phyloP scores from a whole-genome alignment of 2,329 filamentous ascomycete genomes.

The Leptographium procerum region DNA sequence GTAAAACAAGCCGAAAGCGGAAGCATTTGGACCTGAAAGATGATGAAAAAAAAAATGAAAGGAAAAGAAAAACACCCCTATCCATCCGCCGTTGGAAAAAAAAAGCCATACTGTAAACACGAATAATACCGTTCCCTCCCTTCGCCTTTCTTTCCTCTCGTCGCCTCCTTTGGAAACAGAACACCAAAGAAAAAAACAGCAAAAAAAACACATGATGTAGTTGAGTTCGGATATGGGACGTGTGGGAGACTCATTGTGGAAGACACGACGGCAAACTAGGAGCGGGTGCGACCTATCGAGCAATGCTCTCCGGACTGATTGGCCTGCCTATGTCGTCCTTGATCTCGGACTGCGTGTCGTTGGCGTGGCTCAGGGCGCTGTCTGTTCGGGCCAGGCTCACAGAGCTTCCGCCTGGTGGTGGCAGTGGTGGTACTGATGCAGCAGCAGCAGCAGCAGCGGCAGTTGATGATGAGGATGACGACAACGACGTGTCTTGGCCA shows the following conservation, averaged over 20 bases:
- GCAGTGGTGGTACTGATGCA: neutral
- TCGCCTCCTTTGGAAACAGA: neutral
- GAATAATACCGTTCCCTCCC: neutral
- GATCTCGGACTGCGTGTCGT: conserved; percentile 48
- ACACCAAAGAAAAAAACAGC: too few relatives aligned
- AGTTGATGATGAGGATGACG: neutral
- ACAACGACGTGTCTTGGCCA: neutral
- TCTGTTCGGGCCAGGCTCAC: conserved; percentile 16
- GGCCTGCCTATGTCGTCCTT: conserved; percentile 61
- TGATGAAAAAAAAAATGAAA: neutral
- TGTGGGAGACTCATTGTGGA: too few relatives aligned
- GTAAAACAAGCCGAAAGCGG: too few relatives aligned
- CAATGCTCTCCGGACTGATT: conserved; percentile 74
- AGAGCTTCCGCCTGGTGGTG: conserved; percentile 6
- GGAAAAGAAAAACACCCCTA: neutral
- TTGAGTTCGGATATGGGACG: too few relatives aligned
- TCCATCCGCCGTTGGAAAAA: neutral
- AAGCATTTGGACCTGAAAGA: too few relatives aligned
- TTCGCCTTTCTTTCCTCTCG: neutral
- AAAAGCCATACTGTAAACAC: neutral
- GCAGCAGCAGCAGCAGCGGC: too few relatives aligned
- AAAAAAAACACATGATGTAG: too few relatives aligned
- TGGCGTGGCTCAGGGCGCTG: conserved; percentile 25
- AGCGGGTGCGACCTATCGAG: conserved; percentile 2
- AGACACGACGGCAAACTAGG: too few relatives aligned